These are phyloP conservation scores for Chenopodium album DNA, from an alignment of 148 eudicot genomes.

Conservation along the genomic window DNA sequence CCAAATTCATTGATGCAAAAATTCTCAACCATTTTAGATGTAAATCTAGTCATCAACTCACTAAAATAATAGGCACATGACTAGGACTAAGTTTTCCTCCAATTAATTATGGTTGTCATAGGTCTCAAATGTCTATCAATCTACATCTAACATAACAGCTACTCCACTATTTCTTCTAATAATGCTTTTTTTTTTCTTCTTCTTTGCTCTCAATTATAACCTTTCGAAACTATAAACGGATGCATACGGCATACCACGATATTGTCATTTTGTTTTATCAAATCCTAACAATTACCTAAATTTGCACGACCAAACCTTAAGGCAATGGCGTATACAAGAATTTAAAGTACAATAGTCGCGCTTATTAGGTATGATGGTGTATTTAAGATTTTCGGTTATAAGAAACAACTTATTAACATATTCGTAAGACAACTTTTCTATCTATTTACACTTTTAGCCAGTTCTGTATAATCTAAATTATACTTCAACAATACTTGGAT, in stretches of 20 bases:
- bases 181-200: background rate
- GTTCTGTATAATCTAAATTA: too few species aligned
- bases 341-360: too few species aligned
- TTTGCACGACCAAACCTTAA: too few species aligned
- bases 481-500: too few species aligned
- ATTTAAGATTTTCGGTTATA: too few species aligned
- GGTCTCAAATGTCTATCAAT: conserved; percentile 17
- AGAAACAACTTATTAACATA: too few species aligned
- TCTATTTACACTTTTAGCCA: too few species aligned
- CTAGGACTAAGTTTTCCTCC: background rate
- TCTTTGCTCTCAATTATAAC: background rate
- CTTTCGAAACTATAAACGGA: conserved; percentile 10
- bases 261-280: background rate
- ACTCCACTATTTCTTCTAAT: background rate
- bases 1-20: background rate
- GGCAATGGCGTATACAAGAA: too few species aligned
- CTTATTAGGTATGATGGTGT: too few species aligned
- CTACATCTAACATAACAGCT: conserved; percentile 15
- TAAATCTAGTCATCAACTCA: conserved; percentile 11
- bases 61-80: conserved; percentile 13
- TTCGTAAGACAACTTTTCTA: too few species aligned
- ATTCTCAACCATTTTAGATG: background rate
- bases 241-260: background rate
- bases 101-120: background rate
- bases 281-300: too few species aligned